Evolutionary conservation across 495 filamentous ascomycete species (phyloP).

Genomic region (Letharia lupina): DNA sequence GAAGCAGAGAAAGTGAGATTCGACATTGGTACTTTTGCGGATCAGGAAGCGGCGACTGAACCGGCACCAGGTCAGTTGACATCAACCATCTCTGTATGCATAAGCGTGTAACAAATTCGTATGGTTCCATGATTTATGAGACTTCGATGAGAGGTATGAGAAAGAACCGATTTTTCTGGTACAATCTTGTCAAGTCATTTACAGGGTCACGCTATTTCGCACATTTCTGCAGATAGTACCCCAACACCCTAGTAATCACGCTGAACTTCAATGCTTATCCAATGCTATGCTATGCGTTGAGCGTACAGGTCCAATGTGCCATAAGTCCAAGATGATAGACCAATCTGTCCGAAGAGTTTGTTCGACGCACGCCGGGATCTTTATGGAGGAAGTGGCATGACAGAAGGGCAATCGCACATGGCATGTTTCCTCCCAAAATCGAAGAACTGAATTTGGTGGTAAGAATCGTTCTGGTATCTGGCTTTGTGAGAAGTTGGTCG

Average conservation of each 20-base stretch:
- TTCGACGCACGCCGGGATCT: background rate
- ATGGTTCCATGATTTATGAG: background rate
- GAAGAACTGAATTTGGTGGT: background rate
- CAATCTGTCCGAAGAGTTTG: background rate
- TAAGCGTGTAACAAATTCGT: background rate
- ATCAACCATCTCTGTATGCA: background rate
- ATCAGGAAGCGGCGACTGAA: conserved; percentile 9
- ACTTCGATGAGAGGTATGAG: background rate
- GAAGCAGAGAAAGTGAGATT: background rate
- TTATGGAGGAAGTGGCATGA: background rate
- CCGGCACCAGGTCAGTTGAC: background rate
- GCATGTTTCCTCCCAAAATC: background rate
- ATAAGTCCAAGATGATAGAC: background rate
- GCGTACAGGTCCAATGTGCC: background rate
- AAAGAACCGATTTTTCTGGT: background rate
- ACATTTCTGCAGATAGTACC: background rate
- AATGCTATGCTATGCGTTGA: background rate
- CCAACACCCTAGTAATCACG: background rate
- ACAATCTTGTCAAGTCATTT: background rate
- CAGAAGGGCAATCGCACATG: background rate
- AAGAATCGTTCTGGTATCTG: background rate
- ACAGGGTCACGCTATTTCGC: background rate
- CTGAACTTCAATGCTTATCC: background rate
- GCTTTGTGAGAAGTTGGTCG: background rate
- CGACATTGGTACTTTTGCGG: background rate